These are phyloP conservation scores for Cryptococcus floricola DNA, from an alignment of 1,284 basidiomycete species.

Conservation along the genomic window DNA sequence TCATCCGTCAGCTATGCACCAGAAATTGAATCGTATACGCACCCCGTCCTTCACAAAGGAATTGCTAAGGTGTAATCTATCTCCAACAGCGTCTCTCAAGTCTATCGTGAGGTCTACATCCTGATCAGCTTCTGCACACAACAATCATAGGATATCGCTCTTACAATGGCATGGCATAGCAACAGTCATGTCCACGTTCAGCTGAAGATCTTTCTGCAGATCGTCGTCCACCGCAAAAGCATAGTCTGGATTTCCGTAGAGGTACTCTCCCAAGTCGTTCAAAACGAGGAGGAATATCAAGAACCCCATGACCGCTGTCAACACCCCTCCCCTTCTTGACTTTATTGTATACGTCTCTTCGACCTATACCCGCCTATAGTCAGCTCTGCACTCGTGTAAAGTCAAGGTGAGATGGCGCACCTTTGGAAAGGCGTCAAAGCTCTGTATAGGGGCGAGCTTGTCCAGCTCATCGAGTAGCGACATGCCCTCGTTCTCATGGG, in stretches of 20 bases:
- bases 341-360: slow-evolving; percentile 81
- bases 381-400: background rate
- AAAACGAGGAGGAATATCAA: slow-evolving; percentile 56
- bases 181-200: slow-evolving; percentile 86
- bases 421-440: slow-evolving; percentile 72
- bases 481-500: slow-evolving; percentile 19
- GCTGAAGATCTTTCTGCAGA: slow-evolving; percentile 61
- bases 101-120: slow-evolving; percentile 76
- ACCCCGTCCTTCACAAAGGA: slow-evolving; percentile 83
- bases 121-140: background rate
- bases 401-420: slow-evolving; percentile 19
- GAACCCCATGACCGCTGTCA: slow-evolving; percentile 73
- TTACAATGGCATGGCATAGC: slow-evolving; percentile 88
- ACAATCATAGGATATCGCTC: slow-evolving; percentile 40
- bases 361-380: slow-evolving; percentile 45
- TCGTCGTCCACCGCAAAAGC: slow-evolving; percentile 76
- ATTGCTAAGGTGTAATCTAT: slow-evolving; percentile 78
- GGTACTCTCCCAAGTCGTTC: slow-evolving; percentile 82
- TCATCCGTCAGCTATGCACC: background rate
- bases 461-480: slow-evolving; percentile 48
- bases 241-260: slow-evolving; percentile 86
- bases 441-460: slow-evolving; percentile 47
- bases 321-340: slow-evolving; percentile 78
- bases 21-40: slow-evolving; percentile 31
- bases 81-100: slow-evolving; percentile 85